These are phyloP conservation scores for Geoglossum glabrum DNA, from an alignment of 495 filamentous ascomycete genomes.

Conservation along the genomic window DNA sequence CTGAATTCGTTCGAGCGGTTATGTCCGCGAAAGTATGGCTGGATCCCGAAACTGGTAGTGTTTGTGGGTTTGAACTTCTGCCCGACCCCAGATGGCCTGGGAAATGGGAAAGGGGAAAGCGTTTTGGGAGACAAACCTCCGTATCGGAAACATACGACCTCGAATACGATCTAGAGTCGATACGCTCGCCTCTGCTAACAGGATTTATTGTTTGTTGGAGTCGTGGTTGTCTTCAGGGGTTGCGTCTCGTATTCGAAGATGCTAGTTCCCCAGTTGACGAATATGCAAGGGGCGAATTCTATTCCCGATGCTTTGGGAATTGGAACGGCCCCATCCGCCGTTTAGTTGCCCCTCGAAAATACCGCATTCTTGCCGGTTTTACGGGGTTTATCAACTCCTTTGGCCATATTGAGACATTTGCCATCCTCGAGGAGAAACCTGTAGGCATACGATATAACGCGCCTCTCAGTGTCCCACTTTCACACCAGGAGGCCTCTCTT, in stretches of 20 bases:
- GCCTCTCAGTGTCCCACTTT: conserved; percentile 13
- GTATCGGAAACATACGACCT: conserved; percentile 4
- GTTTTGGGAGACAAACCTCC: conserved; percentile 13
- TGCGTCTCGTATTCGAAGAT: conserved; percentile 14
- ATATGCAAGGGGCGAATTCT: not conserved
- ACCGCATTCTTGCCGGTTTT: conserved; percentile 14
- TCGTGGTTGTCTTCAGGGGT: conserved; percentile 12
- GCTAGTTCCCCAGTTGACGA: not conserved
- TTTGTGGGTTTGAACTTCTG: conserved; percentile 14
- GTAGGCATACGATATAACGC: conserved; percentile 5
- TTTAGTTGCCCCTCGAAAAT: conserved; percentile 9
- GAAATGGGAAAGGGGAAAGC: not conserved
- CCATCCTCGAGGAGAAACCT: conserved; percentile 13
- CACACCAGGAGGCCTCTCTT: conserved; percentile 15
- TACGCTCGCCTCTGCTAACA: conserved; percentile 7
- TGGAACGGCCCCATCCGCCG: conserved; percentile 15
- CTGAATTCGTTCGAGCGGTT: conserved; percentile 7
- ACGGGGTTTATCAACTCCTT: conserved; percentile 17
- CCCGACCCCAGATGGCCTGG: conserved; percentile 3
- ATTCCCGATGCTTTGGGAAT: conserved; percentile 10
- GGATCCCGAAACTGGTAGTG: conserved; percentile 11
- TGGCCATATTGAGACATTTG: conserved; percentile 19
- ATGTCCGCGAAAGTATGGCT: conserved; percentile 12
- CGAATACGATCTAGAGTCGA: conserved; percentile 4
- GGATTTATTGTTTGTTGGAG: conserved; percentile 17